These are phyloP conservation scores for Mrakia hoshinonis DNA, from an alignment of 768 basidiomycete genomes.

Conservation along the genomic window DNA sequence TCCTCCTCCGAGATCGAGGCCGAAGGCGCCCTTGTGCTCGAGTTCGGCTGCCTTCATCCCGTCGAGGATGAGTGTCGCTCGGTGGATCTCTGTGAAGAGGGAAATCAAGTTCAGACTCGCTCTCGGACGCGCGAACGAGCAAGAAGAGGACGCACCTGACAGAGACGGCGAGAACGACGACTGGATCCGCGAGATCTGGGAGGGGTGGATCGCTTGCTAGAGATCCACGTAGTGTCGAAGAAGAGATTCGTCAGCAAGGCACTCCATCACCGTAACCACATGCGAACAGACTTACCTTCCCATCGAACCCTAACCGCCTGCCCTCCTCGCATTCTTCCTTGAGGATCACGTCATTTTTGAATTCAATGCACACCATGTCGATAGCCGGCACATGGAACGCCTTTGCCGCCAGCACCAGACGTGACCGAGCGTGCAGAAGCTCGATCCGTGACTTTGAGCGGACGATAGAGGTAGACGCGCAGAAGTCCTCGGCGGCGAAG, in stretches of 20 bases:
- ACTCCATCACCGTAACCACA: no score
- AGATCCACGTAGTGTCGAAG: no score
- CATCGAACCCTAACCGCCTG: slow-evolving; percentile 73
- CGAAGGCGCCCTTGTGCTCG: slow-evolving; percentile 54
- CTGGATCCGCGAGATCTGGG: slow-evolving; percentile 69
- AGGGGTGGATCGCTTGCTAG: slow-evolving; percentile 91
- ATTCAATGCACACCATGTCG: slow-evolving; percentile 90
- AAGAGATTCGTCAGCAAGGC: no score
- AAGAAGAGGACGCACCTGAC: slow-evolving; percentile 47
- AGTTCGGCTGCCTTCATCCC: slow-evolving; percentile 51
- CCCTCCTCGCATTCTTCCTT: slow-evolving; percentile 72
- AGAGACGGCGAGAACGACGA: slow-evolving; percentile 65
- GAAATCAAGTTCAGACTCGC: not conserved
- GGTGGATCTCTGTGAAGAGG: slow-evolving; percentile 55
- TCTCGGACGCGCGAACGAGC: not conserved
- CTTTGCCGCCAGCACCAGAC: slow-evolving; percentile 70
- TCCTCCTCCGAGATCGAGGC: slow-evolving; percentile 53
- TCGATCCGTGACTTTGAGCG: slow-evolving; percentile 67
- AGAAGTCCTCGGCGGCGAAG: slow-evolving; percentile 93
- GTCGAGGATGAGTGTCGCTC: slow-evolving; percentile 63
- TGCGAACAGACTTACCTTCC: slow-evolving; percentile 61
- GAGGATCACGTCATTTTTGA: slow-evolving; percentile 61
- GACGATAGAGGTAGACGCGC: slow-evolving; percentile 75
- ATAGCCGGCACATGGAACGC: slow-evolving; percentile 76
- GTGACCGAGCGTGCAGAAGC: slow-evolving; percentile 71